Evolutionary conservation across 345 rosid genomes (phyloP).

Genomic region (Kandelia obovata): DNA sequence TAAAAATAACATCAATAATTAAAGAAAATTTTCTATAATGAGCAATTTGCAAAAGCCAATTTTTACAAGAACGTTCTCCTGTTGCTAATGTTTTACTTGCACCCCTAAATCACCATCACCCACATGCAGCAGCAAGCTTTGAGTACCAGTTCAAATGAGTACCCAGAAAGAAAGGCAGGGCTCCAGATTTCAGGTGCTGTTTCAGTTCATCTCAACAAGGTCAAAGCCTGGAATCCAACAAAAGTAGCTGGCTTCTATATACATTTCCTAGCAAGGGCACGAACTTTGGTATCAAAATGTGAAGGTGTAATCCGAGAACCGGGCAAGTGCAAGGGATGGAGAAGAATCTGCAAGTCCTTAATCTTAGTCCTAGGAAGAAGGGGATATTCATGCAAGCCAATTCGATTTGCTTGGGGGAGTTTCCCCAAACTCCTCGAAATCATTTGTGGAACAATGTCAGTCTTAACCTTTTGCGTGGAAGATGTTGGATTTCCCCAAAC

Average conservation of each 20-base stretch:
- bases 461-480: neutral
- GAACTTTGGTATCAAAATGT: conserved; percentile 91
- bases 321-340: conserved; percentile 83
- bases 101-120: no score
- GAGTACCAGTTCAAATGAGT: no score
- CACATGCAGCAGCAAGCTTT: no score
- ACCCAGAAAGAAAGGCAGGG: neutral
- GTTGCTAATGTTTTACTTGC: no score
- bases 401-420: no score
- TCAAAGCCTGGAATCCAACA: neutral
- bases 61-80: no score
- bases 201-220: neutral
- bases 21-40: no score
- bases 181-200: neutral
- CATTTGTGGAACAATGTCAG: neutral
- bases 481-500: no score
- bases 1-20: no score
- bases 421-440: neutral
- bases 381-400: no score
- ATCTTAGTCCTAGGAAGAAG: no score
- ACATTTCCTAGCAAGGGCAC: conserved; percentile 90
- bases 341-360: conserved; percentile 60
- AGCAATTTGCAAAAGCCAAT: no score
- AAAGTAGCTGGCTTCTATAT: conserved; percentile 30
- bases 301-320: conserved; percentile 86